Evolutionary conservation across 495 filamentous ascomycete genomes (phyloP), one percentile per base, ranked within the genome.

Genomic region (Daldinia decipiens): DNA sequence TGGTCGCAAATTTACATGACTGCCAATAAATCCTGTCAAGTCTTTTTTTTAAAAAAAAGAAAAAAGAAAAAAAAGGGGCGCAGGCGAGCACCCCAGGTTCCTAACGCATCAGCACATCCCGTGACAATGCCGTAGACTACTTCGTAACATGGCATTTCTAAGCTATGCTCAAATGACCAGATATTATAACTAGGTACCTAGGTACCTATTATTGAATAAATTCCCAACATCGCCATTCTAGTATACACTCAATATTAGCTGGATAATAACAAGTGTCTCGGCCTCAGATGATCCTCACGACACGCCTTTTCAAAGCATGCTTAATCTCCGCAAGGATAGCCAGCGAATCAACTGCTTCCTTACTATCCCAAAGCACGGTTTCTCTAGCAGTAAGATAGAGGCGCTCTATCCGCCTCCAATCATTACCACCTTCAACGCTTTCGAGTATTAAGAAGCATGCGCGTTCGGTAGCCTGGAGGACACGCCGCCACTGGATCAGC

Each of bases 401-500:
- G n/a, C 40, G 26, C 26, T 54, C 59, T 31, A 65, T 54, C 1
- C 67, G 60, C 32, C 67, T 65, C 67, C 60, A 65, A 45, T 43
- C 52, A 7, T 59, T 47, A 0, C 40, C 27, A 6, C 40, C 56
- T 60, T 65, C 53, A 4, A 70, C 54, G 26, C 54, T 64, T 24
- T 65, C 60, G 0, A 65, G 43, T 26, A 70, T 24, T 17, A 70
- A 26, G 40, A 70, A 70, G 29, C 57, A 70, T 43, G 26, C 19
- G 11, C 15, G 40, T 6, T 59, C 50, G 1, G 31, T 54, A 32
- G 24, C 17, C 19, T 13, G n/a, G 6, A 58, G 56, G n/a, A 58
- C 45, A 7, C 34, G 47, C 24, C 62, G 40, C 65, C 65, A 71
- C 13, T 31, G 57, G 31, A 72, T 45, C n/a, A 74, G 17, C 57